phyloP scores from a whole-genome alignment of 768 basidiomycete species.

The Russula foetens region DNA sequence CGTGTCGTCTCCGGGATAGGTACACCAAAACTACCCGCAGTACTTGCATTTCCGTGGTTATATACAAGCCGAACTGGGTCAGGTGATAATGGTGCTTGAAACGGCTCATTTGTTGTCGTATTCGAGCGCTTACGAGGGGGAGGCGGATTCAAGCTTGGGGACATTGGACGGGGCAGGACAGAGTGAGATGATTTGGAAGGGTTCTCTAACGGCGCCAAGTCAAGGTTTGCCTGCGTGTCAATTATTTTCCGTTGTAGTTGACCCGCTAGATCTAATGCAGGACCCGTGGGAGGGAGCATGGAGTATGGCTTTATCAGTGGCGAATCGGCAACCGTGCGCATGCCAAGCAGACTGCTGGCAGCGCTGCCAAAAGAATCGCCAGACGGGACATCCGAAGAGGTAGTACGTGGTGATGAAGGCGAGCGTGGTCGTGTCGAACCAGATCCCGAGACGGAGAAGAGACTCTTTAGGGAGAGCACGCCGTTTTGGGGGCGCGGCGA shows the following conservation, averaged over 20 bases:
- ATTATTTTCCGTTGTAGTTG: conserved; percentile 19
- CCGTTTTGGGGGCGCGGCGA: conserved; percentile 25
- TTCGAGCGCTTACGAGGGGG: conserved; percentile 27
- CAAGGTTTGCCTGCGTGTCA: conserved; percentile 17
- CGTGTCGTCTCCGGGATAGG: conserved; percentile 1
- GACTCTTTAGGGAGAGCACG: conserved; percentile 51
- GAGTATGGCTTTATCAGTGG: conserved; percentile 22
- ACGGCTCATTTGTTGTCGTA: conserved; percentile 24
- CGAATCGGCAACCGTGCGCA: conserved; percentile 31
- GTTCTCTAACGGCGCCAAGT: conserved; percentile 8
- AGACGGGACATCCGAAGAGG: conserved; percentile 28
- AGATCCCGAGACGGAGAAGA: conserved; percentile 40
- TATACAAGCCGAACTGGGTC: conserved; percentile 20
- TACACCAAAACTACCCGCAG: conserved; percentile 31
- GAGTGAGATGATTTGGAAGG: conserved; percentile 23
- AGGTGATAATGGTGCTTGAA: conserved; percentile 4
- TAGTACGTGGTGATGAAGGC: conserved; percentile 33
- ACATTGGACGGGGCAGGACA: conserved; percentile 17
- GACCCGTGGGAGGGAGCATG: conserved; percentile 17
- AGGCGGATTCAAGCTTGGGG: conserved; percentile 27
- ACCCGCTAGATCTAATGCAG: not conserved
- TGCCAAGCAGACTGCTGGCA: conserved; percentile 46
- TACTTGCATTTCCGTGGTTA: conserved; percentile 28
- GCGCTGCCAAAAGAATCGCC: conserved; percentile 52
- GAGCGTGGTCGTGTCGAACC: conserved; percentile 45